Base-by-base conservation (phyloP, 176 grass and related monocot genomes). In the Zea luxurians region DNA sequence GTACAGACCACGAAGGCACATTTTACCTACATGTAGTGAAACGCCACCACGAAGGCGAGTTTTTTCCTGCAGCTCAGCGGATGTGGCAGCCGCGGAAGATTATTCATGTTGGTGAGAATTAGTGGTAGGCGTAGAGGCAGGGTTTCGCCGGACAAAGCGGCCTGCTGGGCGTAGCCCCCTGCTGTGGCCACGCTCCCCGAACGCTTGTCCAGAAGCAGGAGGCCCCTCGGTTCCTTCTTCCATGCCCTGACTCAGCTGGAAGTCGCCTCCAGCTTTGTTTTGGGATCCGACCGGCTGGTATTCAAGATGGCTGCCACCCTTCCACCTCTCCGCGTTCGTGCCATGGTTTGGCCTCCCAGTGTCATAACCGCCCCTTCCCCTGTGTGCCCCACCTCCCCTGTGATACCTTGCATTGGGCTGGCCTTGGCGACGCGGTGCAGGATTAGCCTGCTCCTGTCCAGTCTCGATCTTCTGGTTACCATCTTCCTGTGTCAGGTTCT, bases 281-380 rank as follows among this genome's bases (percentile, higher is more conserved):
- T 78, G 63, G 58, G 88, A 75, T 69, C 77, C 88, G 6, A 93
- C 77, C 9, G 88, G 88, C 68, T 91, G 91, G 75, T 93, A 93
- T 68, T 88, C 91, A 4, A 84, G 82, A 64, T 91, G 91, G 52
- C 77, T 21, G 55, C 66, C 84, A 58, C 71, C 89, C 77, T 74
- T 90, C 54, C 61, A 62, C 42, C 84, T 70, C 12, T 90, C 91
- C 15, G 48, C 77, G 43, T 86, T 88, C 21, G 48, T 13, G 37
- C 74, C 80, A 70, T 74, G 83, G 80, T 80, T 81, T 72, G 52
- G 38, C 70, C 74, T 84, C 34, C 78, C 81, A 80, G 73, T 64
- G 67, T 83, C 78, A 77, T 81, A 69, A 74, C 84, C 91, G 27
- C 83, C 91, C 37, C 86, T 88, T 81, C 80, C 86, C 83, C 85